Conservation (phyloP, 768 basidiomycete genomes). For the Psilocybe cyanescens region DNA sequence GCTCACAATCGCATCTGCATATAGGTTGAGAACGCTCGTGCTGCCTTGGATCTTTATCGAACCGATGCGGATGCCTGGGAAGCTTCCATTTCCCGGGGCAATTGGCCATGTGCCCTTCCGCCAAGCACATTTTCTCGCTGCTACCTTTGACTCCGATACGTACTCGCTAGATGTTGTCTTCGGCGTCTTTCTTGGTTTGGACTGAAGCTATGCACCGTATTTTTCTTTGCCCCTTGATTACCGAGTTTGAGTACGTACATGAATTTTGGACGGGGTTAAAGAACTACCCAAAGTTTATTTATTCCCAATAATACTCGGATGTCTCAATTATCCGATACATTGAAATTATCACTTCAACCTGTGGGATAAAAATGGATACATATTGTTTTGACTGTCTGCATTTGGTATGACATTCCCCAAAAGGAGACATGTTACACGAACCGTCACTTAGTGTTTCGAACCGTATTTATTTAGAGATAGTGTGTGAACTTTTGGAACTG, state of each 20-base stretch:
- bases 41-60: constrained; percentile 55
- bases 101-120: constrained; percentile 79
- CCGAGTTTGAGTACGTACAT: neutral
- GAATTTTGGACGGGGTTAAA: neutral
- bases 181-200: constrained; percentile 6
- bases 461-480: neutral
- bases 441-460: constrained; percentile 3
- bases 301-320: constrained; percentile 1
- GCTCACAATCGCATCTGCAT: constrained; percentile 10
- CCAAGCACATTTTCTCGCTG: constrained; percentile 83
- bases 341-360: neutral
- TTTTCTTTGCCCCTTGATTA: neutral
- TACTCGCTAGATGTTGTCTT: constrained; percentile 10
- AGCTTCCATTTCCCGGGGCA: constrained; percentile 52
- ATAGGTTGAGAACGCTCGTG: constrained; percentile 80
- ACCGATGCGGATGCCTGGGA: constrained; percentile 74
- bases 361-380: constrained; percentile 6
- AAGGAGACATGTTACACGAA: constrained; percentile 27
- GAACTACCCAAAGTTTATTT: neutral
- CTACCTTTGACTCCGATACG: constrained; percentile 51
- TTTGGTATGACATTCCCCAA: constrained; percentile 37
- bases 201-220: neutral
- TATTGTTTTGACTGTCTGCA: constrained; percentile 20
- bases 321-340: neutral
- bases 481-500: neutral